phyloP scores from a whole-genome alignment of 345 rosid genomes.

The Populus deltoides region DNA sequence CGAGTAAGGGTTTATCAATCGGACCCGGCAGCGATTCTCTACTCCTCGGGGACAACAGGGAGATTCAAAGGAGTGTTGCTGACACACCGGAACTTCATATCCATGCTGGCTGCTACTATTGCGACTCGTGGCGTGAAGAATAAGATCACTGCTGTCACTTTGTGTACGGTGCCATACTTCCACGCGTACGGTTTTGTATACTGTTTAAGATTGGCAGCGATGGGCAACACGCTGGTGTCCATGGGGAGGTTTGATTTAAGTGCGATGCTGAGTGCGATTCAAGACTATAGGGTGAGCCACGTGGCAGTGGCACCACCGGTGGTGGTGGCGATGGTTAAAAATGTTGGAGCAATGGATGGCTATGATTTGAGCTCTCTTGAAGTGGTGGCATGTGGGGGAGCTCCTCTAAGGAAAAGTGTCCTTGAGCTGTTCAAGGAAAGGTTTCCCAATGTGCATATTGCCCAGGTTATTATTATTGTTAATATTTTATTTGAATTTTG shows the following conservation, averaged over 20 bases:
- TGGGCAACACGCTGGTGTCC: conserved; percentile 43
- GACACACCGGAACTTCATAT: conserved; percentile 45
- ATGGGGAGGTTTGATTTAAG: conserved; percentile 31
- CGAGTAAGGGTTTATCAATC: conserved; percentile 30
- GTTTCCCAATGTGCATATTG: conserved; percentile 36
- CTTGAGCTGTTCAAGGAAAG: conserved; percentile 27
- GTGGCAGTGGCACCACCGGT: conserved; percentile 50
- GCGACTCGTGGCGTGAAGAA: conserved; percentile 28
- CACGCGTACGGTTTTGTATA: conserved; percentile 48
- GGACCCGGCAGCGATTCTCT: conserved; percentile 54
- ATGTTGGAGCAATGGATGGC: conserved; percentile 11
- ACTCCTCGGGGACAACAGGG: conserved; percentile 68
- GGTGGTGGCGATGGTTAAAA: conserved; percentile 37
- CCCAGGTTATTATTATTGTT: conserved; percentile 34
- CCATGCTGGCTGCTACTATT: conserved; percentile 20
- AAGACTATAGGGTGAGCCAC: conserved; percentile 37
- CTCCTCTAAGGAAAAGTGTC: conserved; percentile 29
- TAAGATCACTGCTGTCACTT: conserved; percentile 17
- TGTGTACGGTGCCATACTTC: conserved; percentile 52
- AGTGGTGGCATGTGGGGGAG: conserved; percentile 47
- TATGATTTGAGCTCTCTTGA: conserved; percentile 52
- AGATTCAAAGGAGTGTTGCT: conserved; percentile 49
- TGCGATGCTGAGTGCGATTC: conserved; percentile 26
- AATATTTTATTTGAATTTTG: no score
- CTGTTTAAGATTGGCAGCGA: conserved; percentile 29